These are phyloP conservation scores for Eucalyptus leucophloia DNA, from an alignment of 345 rosid species.

Conservation along the genomic window DNA sequence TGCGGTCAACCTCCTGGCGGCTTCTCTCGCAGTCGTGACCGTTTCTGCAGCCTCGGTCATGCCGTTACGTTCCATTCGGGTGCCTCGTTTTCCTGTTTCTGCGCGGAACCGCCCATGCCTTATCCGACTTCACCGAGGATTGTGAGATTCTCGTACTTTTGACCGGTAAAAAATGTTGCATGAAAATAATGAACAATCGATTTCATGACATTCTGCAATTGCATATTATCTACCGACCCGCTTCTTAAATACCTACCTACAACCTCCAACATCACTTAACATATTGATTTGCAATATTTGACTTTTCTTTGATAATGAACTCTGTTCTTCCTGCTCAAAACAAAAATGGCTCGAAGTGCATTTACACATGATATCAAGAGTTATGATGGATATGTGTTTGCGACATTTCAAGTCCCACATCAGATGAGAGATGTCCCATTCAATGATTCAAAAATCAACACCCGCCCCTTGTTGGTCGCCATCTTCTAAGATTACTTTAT, in stretches of 20 bases:
- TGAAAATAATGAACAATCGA: neutral
- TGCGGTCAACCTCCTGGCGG: neutral
- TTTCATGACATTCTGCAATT: neutral
- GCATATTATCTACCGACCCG: accelerated
- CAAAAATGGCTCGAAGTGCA: neutral
- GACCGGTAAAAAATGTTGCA: too few relatives aligned
- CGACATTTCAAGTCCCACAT: neutral
- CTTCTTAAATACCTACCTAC: neutral
- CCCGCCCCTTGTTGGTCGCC: accelerated
- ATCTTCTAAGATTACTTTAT: neutral
- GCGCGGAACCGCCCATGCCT: neutral
- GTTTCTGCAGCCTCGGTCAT: neutral
- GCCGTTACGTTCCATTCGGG: neutral
- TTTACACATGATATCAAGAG: neutral
- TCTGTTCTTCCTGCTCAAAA: accelerated
- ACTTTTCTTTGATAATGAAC: neutral
- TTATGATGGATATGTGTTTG: neutral
- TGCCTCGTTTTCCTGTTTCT: neutral
- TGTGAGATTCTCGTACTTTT: neutral
- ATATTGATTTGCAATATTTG: neutral
- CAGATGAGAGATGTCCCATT: neutral
- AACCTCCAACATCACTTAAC: neutral
- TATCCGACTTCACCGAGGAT: neutral
- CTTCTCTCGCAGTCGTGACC: neutral
- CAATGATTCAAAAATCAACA: neutral